Conservation (phyloP, 768 basidiomycete species). For the Cystofilobasidium bisporidii region DNA sequence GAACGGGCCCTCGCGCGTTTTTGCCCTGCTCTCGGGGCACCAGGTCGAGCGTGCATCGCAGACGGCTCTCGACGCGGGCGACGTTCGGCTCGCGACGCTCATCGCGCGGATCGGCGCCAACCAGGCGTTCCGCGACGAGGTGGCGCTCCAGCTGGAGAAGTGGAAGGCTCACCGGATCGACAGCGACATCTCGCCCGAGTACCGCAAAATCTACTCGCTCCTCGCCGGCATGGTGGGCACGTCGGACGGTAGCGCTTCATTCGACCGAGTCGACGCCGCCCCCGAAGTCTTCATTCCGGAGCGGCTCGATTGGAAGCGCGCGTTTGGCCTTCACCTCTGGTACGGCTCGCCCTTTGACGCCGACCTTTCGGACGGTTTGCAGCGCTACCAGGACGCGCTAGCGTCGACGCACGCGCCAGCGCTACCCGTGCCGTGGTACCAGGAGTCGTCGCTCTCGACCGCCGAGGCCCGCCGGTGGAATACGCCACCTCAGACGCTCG, state of each 20-base stretch:
- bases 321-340: slow-evolving; percentile 85
- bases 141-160: slow-evolving; percentile 62
- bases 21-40: slow-evolving; percentile 73
- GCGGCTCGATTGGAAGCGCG: slow-evolving; percentile 86
- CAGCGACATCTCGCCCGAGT: slow-evolving; percentile 54
- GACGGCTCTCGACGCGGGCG: slow-evolving; percentile 61
- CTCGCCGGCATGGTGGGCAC: slow-evolving; percentile 65
- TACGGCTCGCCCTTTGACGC: slow-evolving; percentile 56
- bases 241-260: slow-evolving; percentile 46
- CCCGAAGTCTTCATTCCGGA: slow-evolving; percentile 54
- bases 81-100: slow-evolving; percentile 76
- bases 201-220: slow-evolving; percentile 72
- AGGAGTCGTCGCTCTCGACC: slow-evolving; percentile 37
- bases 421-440: slow-evolving; percentile 48
- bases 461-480: slow-evolving; percentile 25
- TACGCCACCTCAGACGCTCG: slow-evolving; percentile 38
- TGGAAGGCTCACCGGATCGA: slow-evolving; percentile 75
- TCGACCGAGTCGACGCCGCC: slow-evolving; percentile 46
- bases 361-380: slow-evolving; percentile 59
- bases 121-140: slow-evolving; percentile 58
- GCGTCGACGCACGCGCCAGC: slow-evolving; percentile 37
- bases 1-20: slow-evolving; percentile 48
- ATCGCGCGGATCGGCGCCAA: slow-evolving; percentile 73
- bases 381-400: slow-evolving; percentile 48
- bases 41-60: slow-evolving; percentile 76